Evolutionary conservation across 352 stramenopile species (phyloP), one percentile per base, ranked within the genome.

Genomic region (Lagenidium giganteum): DNA sequence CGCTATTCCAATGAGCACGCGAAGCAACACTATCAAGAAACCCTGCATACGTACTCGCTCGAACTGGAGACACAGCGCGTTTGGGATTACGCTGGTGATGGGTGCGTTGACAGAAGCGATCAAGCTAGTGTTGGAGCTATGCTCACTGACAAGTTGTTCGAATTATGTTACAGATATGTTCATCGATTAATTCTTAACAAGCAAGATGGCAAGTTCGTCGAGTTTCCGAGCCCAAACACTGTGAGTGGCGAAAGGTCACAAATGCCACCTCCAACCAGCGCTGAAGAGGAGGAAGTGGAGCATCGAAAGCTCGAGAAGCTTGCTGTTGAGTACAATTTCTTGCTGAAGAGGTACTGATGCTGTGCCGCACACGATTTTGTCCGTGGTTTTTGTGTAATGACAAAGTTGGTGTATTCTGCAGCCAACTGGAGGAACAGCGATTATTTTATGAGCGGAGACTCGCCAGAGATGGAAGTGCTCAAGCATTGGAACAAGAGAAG

Each of bases 301-400:
- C 93, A 98, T 63, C 68, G 73, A 9, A 99, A 99, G 66, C 70
- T 98, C 9, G 95, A 98, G 57, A 96, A 95, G 29, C 85, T 98
- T 27, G 93, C 93, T 0, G 70, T 87, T 26, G 93, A 98, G 72
- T 98, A 98, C 64, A 98, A 98, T 37, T 95, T 93, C 32, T 51
- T 99, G 30, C 61, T 99, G 21, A 98, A 96, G 40, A 97, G 81
- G 80, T 90, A 50, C 2, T 28, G 28, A 5, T 8, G 34, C 26
- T 18, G 9, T 42, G 21, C 13, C 8, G 4, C n/a, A n/a, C n/a
- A n/a, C n/a, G n/a, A n/a, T n/a, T n/a, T n/a, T n/a, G n/a, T n/a
- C n/a, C n/a, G n/a, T n/a, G n/a, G n/a, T n/a, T n/a, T n/a, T n/a
- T n/a, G n/a, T n/a, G n/a, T n/a, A n/a, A n/a, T n/a, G n/a, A n/a